A percentile compares a stretch with the other conserved stretches of the same genome.
Evolutionary conservation across 108 stramenopile genomes (phyloP).

Genomic region (Stephanodiscus triporus): DNA sequence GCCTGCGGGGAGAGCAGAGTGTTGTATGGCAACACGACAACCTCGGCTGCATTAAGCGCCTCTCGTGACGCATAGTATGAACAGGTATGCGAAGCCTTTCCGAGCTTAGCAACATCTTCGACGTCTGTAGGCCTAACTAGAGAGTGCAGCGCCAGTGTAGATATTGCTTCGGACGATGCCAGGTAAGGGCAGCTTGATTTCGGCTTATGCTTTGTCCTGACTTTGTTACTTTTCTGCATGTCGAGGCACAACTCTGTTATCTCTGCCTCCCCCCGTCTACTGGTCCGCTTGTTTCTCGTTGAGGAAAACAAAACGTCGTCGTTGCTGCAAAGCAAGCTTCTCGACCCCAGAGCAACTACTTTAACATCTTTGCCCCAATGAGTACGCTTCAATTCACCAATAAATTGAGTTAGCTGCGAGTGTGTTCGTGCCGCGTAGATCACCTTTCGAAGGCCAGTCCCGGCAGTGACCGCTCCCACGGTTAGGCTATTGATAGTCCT

Average conservation of each 20-base stretch:
- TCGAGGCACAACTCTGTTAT: constrained; percentile 94
- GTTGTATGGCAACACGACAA: constrained; percentile 93
- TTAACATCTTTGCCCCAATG: constrained; percentile 67
- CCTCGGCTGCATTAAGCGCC: constrained; percentile 82
- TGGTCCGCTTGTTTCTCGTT: constrained; percentile 11
- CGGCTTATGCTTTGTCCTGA: constrained; percentile 10
- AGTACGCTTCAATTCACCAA: constrained; percentile 80
- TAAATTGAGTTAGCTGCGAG: constrained; percentile 97
- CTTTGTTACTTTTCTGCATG: constrained; percentile 71
- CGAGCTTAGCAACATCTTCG: constrained; percentile 85
- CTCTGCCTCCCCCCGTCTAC: constrained; percentile 57
- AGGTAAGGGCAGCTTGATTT: constrained; percentile 69
- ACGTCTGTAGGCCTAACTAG: constrained; percentile 85
- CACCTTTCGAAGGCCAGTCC: constrained; percentile 69
- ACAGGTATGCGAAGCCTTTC: constrained; percentile 77
- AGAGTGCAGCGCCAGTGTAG: constrained; percentile 82
- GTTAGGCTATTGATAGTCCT: constrained; percentile 6
- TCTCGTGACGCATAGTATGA: constrained; percentile 94
- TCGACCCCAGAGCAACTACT: constrained; percentile 87
- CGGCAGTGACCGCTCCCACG: constrained; percentile 56
- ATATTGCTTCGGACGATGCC: constrained; percentile 55
- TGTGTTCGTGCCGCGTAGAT: constrained; percentile 95
- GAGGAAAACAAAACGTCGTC: constrained; percentile 46
- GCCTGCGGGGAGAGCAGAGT: constrained; percentile 70
- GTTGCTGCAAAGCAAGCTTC: constrained; percentile 88